Percentiles rank a stretch among this genome's conserved stretches.
These are phyloP conservation scores for Hibiscus syriacus DNA, from an alignment of 345 rosid species.

Conservation along the genomic window DNA sequence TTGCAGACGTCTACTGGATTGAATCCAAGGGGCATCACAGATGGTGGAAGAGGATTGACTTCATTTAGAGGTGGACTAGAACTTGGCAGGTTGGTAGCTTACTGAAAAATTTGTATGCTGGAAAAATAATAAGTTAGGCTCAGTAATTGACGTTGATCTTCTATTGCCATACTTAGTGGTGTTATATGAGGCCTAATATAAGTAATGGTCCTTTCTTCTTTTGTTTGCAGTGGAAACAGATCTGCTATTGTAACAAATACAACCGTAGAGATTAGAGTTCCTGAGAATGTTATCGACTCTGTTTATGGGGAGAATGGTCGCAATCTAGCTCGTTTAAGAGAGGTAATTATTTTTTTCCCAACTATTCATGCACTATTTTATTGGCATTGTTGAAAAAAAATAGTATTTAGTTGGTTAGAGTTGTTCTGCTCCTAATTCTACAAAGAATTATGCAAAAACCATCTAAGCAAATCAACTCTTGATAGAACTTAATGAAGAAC, in stretches of 20 bases:
- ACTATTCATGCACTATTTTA: not conserved
- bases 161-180: too few relatives aligned
- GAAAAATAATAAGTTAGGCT: not conserved
- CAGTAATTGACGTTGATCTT: not conserved
- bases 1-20: conserved; percentile 38
- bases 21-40: conserved; percentile 39
- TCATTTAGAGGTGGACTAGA: conserved; percentile 49
- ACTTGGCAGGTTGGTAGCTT: conserved; percentile 56
- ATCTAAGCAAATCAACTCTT: too few relatives aligned
- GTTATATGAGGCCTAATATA: not conserved
- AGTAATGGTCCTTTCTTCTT: conserved; percentile 6
- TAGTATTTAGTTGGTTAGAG: not conserved
- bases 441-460: too few relatives aligned
- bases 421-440: too few relatives aligned
- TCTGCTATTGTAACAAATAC: conserved; percentile 81
- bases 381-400: not conserved
- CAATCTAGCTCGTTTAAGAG: conserved; percentile 70
- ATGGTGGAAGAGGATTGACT: conserved; percentile 46
- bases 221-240: conserved; percentile 58
- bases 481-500: too few relatives aligned
- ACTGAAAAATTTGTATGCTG: not conserved
- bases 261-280: conserved; percentile 73
- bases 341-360: conserved; percentile 34
- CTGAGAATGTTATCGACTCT: conserved; percentile 60
- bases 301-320: conserved; percentile 82